Evolutionary conservation across 805 yeast species (phyloP).

Genomic region (baker's yeast (Saccharomyces cerevisiae)): DNA sequence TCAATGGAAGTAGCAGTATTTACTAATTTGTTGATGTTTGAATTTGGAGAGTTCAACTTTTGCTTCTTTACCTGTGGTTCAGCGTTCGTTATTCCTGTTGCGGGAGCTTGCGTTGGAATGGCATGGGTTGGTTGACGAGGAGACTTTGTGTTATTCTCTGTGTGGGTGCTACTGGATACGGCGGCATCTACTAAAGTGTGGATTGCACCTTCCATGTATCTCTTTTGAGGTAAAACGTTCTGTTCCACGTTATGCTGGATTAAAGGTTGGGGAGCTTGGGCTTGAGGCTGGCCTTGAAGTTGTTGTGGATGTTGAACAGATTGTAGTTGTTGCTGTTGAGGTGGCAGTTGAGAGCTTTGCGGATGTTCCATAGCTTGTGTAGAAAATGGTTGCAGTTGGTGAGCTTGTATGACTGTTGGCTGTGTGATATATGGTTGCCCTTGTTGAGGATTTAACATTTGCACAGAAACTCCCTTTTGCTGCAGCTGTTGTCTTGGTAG

Average conservation of each 20-base stretch:
- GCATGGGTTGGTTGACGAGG: not conserved
- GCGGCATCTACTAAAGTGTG: slow-evolving; percentile 27
- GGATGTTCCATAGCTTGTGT: not conserved
- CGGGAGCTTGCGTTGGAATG: slow-evolving; percentile 1
- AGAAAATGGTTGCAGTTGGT: not conserved
- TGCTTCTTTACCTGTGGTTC: slow-evolving; percentile 19
- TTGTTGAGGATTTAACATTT: not conserved
- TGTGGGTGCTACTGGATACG: slow-evolving; percentile 5
- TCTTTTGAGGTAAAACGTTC: slow-evolving; percentile 21
- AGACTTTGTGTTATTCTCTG: not conserved
- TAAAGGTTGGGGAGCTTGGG: not conserved
- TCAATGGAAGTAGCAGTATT: not conserved
- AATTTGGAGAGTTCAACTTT: not conserved
- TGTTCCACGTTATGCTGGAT: slow-evolving; percentile 1
- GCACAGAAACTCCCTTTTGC: not conserved
- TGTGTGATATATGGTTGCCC: not conserved
- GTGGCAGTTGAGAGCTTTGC: not conserved
- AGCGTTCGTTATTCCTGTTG: slow-evolving; percentile 4
- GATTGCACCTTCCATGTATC: slow-evolving; percentile 25
- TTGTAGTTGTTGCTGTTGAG: slow-evolving; percentile 4
- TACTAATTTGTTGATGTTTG: not conserved
- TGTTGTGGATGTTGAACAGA: slow-evolving; percentile 4
- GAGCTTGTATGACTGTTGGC: not conserved
- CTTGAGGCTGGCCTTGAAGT: not conserved
- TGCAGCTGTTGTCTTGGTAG: not conserved